Base-by-base conservation (phyloP, 2,329 filamentous ascomycete species). In the Lecanoromycetidae sp. region DNA sequence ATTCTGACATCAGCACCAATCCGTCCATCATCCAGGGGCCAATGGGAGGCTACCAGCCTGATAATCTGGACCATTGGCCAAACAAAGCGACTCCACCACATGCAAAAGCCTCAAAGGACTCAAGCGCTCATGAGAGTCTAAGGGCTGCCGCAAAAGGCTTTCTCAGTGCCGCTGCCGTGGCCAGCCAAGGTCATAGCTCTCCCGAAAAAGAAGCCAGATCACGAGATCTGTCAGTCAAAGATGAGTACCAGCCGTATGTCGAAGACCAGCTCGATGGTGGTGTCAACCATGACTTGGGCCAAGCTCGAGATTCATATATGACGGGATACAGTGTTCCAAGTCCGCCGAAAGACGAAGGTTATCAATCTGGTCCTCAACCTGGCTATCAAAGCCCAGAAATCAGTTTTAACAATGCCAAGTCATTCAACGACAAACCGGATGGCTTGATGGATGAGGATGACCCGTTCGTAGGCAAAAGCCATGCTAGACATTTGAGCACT, bases 1-100 rank as follows among this genome's bases (percentile, higher is more conserved):
- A 70, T 43, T 74, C 71, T 19, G 87, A 93, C 52, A 74, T 86
- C 13, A 81, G 78, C 37, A 94, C 87, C 15, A 93, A 93, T 59
- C 87, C 87, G 2, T 94, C 88, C 0, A 73, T 88, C 41, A 79
- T 93, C 33, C 76, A 87, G 54, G 86, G 84, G 15, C 81, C 80
- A 1, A 75, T 83, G 41, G 80, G 77, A 42, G 77, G 75, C 27
- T 60, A 66, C 22, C 61, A 68, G 37, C 68, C 70, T 54, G 68
- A 66, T 38, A 66, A 64, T 51, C 63, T 62, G 19, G 71, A 74
- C 41, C 68, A 72, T 45, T 79, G 76, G 70, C 71, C 71, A 26
- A 75, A 76, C 46, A 69, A 75, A 46, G 64, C 69, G 9, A 79
- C 76, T 1, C 75, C 77, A 2, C 63, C 61, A 47, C 60, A 57